These are phyloP conservation scores for Amanita jacksonii DNA, from an alignment of 768 basidiomycete species.

Conservation along the genomic window DNA sequence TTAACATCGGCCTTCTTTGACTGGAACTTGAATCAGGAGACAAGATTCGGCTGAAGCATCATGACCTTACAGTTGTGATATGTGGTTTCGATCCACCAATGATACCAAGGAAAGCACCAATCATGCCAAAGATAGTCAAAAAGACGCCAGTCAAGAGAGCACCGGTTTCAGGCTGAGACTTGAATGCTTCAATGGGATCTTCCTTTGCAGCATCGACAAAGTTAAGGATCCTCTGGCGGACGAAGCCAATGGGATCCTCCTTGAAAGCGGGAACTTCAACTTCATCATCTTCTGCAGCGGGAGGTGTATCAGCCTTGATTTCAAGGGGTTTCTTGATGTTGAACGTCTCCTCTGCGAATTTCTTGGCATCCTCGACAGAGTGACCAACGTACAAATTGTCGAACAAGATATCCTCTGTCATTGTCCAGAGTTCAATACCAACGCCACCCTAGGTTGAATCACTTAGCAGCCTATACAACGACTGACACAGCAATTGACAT, in stretches of 20 bases:
- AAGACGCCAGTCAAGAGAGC: conserved; percentile 63
- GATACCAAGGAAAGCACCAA: conserved; percentile 71
- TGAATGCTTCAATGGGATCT: conserved; percentile 77
- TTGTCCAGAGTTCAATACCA: conserved; percentile 98
- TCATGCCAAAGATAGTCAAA: conserved; percentile 77
- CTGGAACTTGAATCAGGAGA: conserved; percentile 29
- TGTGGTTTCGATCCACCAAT: conserved; percentile 65
- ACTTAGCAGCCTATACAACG: conserved; percentile 5
- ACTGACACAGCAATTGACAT: conserved; percentile 17
- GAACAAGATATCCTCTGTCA: conserved; percentile 93
- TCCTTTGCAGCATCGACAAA: conserved; percentile 74
- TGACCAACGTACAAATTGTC: conserved; percentile 93
- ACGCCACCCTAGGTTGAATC: conserved; percentile 59
- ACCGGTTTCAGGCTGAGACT: conserved; percentile 82
- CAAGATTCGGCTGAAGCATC: too few relatives aligned
- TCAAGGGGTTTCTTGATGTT: conserved; percentile 84
- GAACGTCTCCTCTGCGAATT: conserved; percentile 82
- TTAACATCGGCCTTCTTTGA: conserved; percentile 30
- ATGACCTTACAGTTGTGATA: conserved; percentile 60
- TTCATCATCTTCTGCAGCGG: conserved; percentile 39
- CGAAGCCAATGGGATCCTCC: conserved; percentile 69
- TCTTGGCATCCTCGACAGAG: conserved; percentile 77
- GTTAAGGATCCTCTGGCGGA: conserved; percentile 64
- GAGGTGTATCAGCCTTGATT: conserved; percentile 44
- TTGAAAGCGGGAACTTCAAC: conserved; percentile 42